Evolutionary conservation across 2,329 filamentous ascomycete species (phyloP).

Genomic region (Ophiostoma tasmaniense): DNA sequence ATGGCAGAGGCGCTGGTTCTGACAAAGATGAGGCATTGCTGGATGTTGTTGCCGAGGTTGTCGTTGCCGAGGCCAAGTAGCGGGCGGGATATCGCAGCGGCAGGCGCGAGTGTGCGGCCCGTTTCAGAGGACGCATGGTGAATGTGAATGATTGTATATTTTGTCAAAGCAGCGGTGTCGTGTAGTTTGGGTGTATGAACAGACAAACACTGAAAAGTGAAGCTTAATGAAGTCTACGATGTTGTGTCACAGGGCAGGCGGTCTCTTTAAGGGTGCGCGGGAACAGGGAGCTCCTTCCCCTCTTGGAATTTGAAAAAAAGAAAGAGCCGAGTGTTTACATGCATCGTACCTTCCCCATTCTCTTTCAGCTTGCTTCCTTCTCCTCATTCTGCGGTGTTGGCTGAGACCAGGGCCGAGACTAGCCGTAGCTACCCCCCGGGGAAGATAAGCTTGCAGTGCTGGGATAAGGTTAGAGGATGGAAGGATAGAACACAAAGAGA

Average conservation of each 20-base stretch:
- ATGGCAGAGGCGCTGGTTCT: constrained; percentile 33
- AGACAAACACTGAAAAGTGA: not conserved
- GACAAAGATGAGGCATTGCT: constrained; percentile 30
- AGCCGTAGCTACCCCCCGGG: constrained; percentile 16
- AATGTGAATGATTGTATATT: not conserved
- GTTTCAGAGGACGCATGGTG: constrained; percentile 48
- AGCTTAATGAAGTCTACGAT: not conserved
- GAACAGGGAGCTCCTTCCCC: not conserved
- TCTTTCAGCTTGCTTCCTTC: constrained; percentile 5
- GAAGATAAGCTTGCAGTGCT: not conserved
- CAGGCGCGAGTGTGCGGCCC: constrained; percentile 38
- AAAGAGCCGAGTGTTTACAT: constrained; percentile 3
- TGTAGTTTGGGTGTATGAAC: not conserved
- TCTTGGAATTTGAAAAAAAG: not conserved
- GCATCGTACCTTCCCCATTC: constrained; percentile 14
- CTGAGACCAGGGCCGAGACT: constrained; percentile 18
- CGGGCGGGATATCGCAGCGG: constrained; percentile 25
- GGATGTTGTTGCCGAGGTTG: constrained; percentile 7
- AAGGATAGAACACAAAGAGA: constrained; percentile 2
- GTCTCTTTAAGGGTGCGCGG: not conserved
- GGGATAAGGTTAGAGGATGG: constrained; percentile 1
- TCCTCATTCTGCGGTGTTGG: constrained; percentile 3
- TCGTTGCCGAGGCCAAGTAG: constrained; percentile 11
- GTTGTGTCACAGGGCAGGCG: not conserved
- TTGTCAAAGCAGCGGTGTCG: not conserved